Evolutionary conservation across 2,329 filamentous ascomycete species (phyloP).

Genomic region (Bipolaris oryzae): DNA sequence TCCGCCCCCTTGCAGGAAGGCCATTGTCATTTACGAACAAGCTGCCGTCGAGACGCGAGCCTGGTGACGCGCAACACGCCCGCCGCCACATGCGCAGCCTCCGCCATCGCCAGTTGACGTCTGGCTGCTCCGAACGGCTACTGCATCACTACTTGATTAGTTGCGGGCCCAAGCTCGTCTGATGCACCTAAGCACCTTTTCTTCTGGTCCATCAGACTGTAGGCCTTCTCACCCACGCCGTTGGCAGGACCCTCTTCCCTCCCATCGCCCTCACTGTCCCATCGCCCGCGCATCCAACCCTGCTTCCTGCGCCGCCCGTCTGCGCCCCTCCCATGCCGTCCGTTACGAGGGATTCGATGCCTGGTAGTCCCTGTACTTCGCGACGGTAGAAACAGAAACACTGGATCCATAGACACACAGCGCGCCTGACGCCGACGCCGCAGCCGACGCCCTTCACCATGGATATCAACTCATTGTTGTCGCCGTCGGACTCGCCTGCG

Average conservation of each 20-base stretch:
- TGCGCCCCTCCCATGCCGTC: constrained; percentile 31
- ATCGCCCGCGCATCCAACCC: constrained; percentile 15
- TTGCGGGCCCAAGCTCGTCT: constrained; percentile 31
- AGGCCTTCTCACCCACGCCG: constrained; percentile 20
- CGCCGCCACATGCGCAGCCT: constrained; percentile 2
- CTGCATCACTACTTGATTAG: constrained; percentile 32
- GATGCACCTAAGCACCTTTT: constrained; percentile 31
- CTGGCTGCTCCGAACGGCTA: constrained; percentile 15
- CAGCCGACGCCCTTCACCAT: constrained; percentile 34
- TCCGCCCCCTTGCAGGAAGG: constrained; percentile 5
- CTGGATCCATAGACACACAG: background rate
- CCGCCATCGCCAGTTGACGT: background rate
- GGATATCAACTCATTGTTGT: constrained; percentile 58
- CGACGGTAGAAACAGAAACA: constrained; percentile 16
- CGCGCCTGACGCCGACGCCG: constrained; percentile 6
- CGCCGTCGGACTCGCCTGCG: constrained; percentile 54
- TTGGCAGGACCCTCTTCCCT: constrained; percentile 16
- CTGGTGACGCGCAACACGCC: background rate
- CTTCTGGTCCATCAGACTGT: constrained; percentile 20
- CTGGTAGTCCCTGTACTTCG: constrained; percentile 22
- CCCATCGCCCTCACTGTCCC: constrained; percentile 22
- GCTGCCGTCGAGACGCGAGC: constrained; percentile 8
- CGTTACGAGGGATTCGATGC: constrained; percentile 22
- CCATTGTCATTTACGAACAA: background rate
- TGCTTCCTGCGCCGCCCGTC: constrained; percentile 15